Evolutionary conservation across 1,139 yeast genomes (phyloP), one percentile per base, ranked within the genome.

Genomic region (Candida tetrigidarum): DNA sequence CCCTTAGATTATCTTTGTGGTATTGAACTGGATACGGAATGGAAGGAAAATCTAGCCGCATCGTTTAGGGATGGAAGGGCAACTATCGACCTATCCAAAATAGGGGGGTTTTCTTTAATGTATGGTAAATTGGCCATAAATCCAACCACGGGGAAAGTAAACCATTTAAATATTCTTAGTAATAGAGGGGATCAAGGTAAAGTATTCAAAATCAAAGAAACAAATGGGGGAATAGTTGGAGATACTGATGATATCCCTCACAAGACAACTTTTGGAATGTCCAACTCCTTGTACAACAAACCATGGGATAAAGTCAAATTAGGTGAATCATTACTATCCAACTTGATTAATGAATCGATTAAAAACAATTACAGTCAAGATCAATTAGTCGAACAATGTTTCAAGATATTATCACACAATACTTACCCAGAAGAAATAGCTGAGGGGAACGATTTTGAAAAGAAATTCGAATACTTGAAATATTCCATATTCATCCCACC

Each of bases 31-130:
- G 64, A 80, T 6, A 71, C 69, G 1, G 74, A 71, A 44, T 77
- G 89, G 93, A 74, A 63, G 43, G 51, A 59, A 0, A 64, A 66
- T 16, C 51, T 80, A 8, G 60, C 62, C 10, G 34, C 54, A 2
- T 51, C 61, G 8, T 62, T 71, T 14, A 56, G 70, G 2, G 54
- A 63, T 12, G 41, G 56, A 28, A 18, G 51, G 48, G 39, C 36
- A 4, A 48, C 54, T 12, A 55, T 60, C 4, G 64, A 67, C 26
- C 62, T 88, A 23, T 56, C 62, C 7, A 64, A 72, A 29, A 80
- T 91, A 15, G 97, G 96, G 0, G 96, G 96, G n/a, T 92, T 92
- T 62, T 83, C 87, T 6, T 67, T 93, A 50, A 63, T 93, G 35
- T 86, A 84, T 60, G 98, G 97, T 0, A 72, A 75, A 41, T 60